Evolutionary conservation across 73 alveolate species (phyloP), one percentile per base, ranked within the genome.

Genomic region (Blepharisma stoltei): DNA sequence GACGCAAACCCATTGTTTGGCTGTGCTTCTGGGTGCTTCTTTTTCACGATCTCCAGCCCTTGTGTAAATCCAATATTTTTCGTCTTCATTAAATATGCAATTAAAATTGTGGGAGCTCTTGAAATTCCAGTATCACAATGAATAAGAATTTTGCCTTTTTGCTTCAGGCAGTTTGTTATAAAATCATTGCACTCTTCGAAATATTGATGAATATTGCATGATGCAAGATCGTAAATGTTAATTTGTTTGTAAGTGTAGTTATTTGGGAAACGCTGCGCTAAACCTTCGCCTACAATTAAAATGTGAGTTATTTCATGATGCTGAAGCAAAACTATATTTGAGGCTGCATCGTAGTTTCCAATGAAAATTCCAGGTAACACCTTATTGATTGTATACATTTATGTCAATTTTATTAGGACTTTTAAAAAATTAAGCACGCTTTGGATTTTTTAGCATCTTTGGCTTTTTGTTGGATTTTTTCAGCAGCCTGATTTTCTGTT

Each of bases 271-370:
- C 65, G n/a, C 27, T 18, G 21, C 3, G 65, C 21, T 50, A 60
- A 60, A 2, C 21, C 76, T 23, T 60, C 76, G n/a, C 76, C 76
- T 18, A n/a, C 11, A 11, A 27, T 23, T 23, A 60, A 27, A 1
- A 60, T 60, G 76, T 60, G 76, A 60, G 76, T 60, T 18, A 60
- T 60, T n/a, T 60, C n/a, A 11, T 18, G 41, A 18, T 20, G 48
- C 21, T 18, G 76, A 60, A 60, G 76, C 38, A 60, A 11, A 23
- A 11, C 49, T n/a, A 18, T 11, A 23, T 60, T 60, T 60, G 20
- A 23, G 49, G 76, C 32, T 23, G 76, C 76, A 11, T 18, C 21
- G 21, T 60, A 60, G 48, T 60, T 23, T 60, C 76, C 76, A 11
- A 60, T 60, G 48, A 11, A 60, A 23, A 60, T 8, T 20, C 21